Evolutionary conservation across 495 filamentous ascomycete species (phyloP).

Genomic region (Aspergillus panamensis): DNA sequence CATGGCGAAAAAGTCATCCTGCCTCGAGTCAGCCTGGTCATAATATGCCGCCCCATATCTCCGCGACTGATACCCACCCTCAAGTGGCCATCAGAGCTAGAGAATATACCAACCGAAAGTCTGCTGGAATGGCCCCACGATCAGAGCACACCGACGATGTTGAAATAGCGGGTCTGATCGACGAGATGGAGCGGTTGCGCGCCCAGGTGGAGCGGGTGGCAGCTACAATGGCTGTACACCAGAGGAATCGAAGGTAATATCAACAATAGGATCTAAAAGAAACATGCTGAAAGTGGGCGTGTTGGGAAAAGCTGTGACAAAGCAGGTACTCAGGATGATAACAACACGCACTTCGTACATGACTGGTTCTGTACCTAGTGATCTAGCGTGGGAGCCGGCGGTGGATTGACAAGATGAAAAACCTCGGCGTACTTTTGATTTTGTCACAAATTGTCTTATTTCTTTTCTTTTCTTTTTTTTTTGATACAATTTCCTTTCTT

Average conservation of each 20-base stretch:
- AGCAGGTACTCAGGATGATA: conserved; percentile 8
- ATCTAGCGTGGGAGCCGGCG: conserved; percentile 19
- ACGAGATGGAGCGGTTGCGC: conserved; percentile 40
- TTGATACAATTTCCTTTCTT: not conserved
- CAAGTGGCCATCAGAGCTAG: conserved; percentile 20
- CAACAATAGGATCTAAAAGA: not conserved
- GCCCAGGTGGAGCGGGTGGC: conserved; percentile 39
- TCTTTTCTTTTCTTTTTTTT: conserved; percentile 1
- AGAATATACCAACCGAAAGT: conserved; percentile 21
- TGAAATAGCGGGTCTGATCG: conserved; percentile 35
- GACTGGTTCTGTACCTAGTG: conserved; percentile 13
- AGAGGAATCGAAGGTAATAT: conserved; percentile 17
- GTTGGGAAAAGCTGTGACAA: conserved; percentile 6
- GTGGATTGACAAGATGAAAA: conserved; percentile 13
- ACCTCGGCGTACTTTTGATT: not conserved
- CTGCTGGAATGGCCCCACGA: conserved; percentile 22
- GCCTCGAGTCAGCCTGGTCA: conserved; percentile 30
- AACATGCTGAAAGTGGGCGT: not conserved
- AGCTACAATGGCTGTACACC: conserved; percentile 26
- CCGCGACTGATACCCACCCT: conserved; percentile 24
- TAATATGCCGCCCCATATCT: conserved; percentile 28
- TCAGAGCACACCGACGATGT: conserved; percentile 22
- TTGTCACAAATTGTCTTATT: not conserved
- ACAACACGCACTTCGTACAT: conserved; percentile 21
- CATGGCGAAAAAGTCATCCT: conserved; percentile 23